These are phyloP conservation scores for Wallemia mellicola DNA, from an alignment of 1,284 basidiomycete genomes.

Conservation along the genomic window DNA sequence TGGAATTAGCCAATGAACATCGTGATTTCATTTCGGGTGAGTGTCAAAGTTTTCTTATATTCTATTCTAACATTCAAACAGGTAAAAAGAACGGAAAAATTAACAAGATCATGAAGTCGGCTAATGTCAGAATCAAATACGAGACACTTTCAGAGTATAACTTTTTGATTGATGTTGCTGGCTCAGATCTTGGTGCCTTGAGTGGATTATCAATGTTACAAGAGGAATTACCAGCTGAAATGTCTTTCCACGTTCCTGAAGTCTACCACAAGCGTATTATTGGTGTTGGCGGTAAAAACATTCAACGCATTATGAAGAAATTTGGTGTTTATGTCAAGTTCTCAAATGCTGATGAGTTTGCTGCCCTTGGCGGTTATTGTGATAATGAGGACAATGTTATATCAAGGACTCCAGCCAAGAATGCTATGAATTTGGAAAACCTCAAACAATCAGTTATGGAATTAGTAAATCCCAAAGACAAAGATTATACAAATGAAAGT, in stretches of 20 bases:
- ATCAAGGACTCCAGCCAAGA: conserved; percentile 88
- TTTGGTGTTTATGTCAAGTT: conserved; percentile 99
- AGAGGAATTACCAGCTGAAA: conserved; percentile 92
- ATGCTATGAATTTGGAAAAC: conserved; percentile 79
- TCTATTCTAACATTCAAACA: too few relatives aligned
- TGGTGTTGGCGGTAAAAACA: conserved; percentile 89
- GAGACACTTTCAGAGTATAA: conserved; percentile 90
- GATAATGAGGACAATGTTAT: conserved; percentile 98
- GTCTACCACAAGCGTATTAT: conserved; percentile 98
- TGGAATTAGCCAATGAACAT: conserved; percentile 90
- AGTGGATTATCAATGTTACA: conserved; percentile 69
- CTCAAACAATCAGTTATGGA: conserved; percentile 94
- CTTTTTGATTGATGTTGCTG: conserved; percentile 81
- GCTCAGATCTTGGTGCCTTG: conserved; percentile 47
- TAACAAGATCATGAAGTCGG: conserved; percentile 92
- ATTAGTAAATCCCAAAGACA: conserved; percentile 88
- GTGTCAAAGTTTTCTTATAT: too few relatives aligned
- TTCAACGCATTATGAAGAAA: conserved; percentile 98
- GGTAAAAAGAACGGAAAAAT: conserved; percentile 97
- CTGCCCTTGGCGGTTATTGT: conserved; percentile 70
- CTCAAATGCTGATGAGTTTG: conserved; percentile 92
- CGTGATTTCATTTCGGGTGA: conserved; percentile 96
- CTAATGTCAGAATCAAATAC: conserved; percentile 93
- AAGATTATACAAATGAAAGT: conserved; percentile 81
- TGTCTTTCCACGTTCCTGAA: conserved; percentile 96